Conservation (phyloP, 2,329 filamentous ascomycete species). For the Pseudophaeomoniella oleicola region DNA sequence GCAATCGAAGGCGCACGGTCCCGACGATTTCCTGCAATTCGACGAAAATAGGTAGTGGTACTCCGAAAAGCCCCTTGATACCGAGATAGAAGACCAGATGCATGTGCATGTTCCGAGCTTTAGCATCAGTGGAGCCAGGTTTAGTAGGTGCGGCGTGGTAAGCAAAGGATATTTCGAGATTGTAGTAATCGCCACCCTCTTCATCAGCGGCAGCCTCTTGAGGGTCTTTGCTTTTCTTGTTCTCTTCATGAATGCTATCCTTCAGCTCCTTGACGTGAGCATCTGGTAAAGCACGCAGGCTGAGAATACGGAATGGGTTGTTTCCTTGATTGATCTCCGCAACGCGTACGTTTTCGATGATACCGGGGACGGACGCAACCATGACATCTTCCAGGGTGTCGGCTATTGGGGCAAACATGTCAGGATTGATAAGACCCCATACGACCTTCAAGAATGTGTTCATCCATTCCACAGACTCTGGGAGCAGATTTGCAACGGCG, state of each 20-base stretch:
- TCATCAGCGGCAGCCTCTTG: conserved; percentile 80
- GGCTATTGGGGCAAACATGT: conserved; percentile 86
- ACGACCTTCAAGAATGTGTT: conserved; percentile 73
- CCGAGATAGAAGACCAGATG: conserved; percentile 88
- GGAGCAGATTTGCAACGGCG: conserved; percentile 75
- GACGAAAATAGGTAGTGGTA: conserved; percentile 76
- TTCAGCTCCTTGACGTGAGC: conserved; percentile 69
- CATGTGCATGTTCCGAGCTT: conserved; percentile 94
- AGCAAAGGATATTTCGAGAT: conserved; percentile 76
- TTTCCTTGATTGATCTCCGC: conserved; percentile 89
- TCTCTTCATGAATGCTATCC: conserved; percentile 62
- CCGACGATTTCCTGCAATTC: conserved; percentile 85
- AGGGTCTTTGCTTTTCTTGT: conserved; percentile 67
- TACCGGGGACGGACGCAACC: conserved; percentile 80
- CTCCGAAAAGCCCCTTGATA: conserved; percentile 73
- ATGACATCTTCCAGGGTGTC: conserved; percentile 92
- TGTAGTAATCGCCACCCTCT: conserved; percentile 84
- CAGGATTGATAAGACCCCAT: conserved; percentile 87
- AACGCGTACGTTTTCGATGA: conserved; percentile 90
- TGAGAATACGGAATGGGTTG: conserved; percentile 79
- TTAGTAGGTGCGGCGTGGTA: conserved; percentile 74
- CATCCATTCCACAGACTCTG: conserved; percentile 92
- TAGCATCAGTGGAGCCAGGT: conserved; percentile 45
- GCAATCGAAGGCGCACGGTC: conserved; percentile 67
- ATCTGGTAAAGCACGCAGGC: conserved; percentile 73